Evolutionary conservation across 345 rosid species (phyloP), one percentile per base, ranked within the genome.

Genomic region (Odontarrhena argentea): DNA sequence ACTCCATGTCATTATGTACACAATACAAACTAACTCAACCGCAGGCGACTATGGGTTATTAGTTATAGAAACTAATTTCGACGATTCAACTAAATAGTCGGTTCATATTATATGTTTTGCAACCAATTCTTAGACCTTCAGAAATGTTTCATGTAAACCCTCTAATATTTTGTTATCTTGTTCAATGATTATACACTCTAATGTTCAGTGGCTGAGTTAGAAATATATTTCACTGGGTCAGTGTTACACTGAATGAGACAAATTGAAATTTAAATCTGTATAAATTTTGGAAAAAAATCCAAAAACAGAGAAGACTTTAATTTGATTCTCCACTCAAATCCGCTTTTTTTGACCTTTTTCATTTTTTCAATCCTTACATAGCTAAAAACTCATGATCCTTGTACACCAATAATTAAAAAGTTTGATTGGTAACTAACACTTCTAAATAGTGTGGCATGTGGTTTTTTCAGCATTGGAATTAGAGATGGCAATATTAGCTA

Each of bases 261-360:
- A 24, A 25, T 10, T 24, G 10, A 57, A 57, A 14, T 55, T 18
- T 57, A 22, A 3, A 9, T 24, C 12, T 40, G 35, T 15, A 15
- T 18, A 57, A 14, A 57, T 57, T 34, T 40, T 53, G 38, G 9
- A 22, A 10, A 24, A 22, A 56, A 56, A 10, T 9, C 15, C 9
- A 25, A 11, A 37, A 56, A 11, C 30, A 24, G 18, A 22, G 30
- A 56, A 53, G 41, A 8, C 58, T 53, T 53, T 28, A 53, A 53
- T 53, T 53, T 53, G 58, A 53, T 53, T 53, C 58, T 34, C 62
- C 62, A 57, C 35, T 57, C 24, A 41, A 8, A 57, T 24, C 24
- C 26, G 24, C 35, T 38, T 57, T 53, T 34, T 53, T 6, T 6
- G 3, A 25, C 12, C 24, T 13, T 53, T 54, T 14, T 11, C 61